Evolutionary conservation across 2,329 filamentous ascomycete genomes (phyloP).

Genomic region (Apiospora kogelbergensis): DNA sequence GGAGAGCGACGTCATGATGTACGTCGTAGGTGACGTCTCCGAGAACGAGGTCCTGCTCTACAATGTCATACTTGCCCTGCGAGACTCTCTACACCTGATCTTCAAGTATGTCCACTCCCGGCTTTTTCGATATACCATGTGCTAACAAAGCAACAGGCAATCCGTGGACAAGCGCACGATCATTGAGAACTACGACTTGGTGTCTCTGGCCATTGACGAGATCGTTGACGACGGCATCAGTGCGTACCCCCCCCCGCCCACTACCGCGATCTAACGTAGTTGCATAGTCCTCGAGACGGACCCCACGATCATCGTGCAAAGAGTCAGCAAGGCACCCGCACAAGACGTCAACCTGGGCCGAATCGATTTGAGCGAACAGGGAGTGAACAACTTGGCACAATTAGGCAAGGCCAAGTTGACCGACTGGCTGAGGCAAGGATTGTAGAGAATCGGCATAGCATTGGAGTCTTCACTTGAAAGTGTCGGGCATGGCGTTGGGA

Average conservation of each 20-base stretch:
- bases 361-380: constrained; percentile 94
- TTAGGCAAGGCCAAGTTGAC: constrained; percentile 90
- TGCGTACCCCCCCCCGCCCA: not conserved
- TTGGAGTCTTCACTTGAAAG: constrained; percentile 19
- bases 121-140: not conserved
- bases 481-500: constrained; percentile 14
- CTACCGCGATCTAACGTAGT: constrained; percentile 12
- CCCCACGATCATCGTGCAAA: constrained; percentile 86
- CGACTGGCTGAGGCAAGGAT: constrained; percentile 84
- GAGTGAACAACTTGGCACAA: constrained; percentile 89
- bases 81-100: constrained; percentile 80
- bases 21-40: constrained; percentile 85
- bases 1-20: constrained; percentile 95
- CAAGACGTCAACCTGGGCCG: constrained; percentile 91
- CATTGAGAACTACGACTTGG: constrained; percentile 97
- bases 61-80: constrained; percentile 86
- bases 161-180: constrained; percentile 97
- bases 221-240: constrained; percentile 70
- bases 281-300: constrained; percentile 98
- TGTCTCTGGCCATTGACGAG: constrained; percentile 92
- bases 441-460: constrained; percentile 37
- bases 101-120: not conserved
- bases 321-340: constrained; percentile 87
- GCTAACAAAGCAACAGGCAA: constrained; percentile 57
- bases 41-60: constrained; percentile 98